Conservation (phyloP, 257 asterid genomes). For the Lantana camara region DNA sequence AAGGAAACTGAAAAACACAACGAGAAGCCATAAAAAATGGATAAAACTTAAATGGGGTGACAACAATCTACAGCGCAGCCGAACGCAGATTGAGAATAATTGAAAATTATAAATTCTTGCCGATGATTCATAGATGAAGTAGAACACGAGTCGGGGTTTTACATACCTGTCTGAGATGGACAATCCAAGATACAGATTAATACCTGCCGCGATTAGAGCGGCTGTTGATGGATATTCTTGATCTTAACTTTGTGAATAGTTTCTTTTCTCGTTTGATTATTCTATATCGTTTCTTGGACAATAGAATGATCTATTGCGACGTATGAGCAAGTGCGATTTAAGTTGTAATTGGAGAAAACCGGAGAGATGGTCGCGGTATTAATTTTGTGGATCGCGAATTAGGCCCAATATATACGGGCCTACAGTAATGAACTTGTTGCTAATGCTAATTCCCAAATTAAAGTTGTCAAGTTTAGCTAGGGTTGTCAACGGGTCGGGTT, state of each 20-base stretch:
- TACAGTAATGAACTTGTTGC: background rate
- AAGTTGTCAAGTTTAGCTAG: no score
- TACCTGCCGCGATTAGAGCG: background rate
- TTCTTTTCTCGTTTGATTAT: no score
- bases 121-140: background rate
- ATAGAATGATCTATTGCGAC: background rate
- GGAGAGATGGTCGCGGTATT: background rate
- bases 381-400: background rate
- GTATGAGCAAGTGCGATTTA: background rate
- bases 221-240: conserved; percentile 21
- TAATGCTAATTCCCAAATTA: no score
- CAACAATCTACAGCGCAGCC: conserved; percentile 19
- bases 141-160: background rate
- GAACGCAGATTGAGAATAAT: background rate
- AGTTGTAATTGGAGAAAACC: background rate
- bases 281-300: background rate
- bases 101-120: conserved; percentile 7
- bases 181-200: conserved; percentile 5
- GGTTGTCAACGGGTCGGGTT: no score
- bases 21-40: conserved; percentile 2
- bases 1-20: background rate
- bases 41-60: conserved; percentile 1
- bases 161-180: conserved; percentile 21
- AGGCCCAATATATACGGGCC: conserved; percentile 8
- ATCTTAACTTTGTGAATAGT: conserved; percentile 1